These are phyloP conservation scores for Penicillium odoratum DNA, from an alignment of 495 filamentous ascomycete species.

Conservation along the genomic window DNA sequence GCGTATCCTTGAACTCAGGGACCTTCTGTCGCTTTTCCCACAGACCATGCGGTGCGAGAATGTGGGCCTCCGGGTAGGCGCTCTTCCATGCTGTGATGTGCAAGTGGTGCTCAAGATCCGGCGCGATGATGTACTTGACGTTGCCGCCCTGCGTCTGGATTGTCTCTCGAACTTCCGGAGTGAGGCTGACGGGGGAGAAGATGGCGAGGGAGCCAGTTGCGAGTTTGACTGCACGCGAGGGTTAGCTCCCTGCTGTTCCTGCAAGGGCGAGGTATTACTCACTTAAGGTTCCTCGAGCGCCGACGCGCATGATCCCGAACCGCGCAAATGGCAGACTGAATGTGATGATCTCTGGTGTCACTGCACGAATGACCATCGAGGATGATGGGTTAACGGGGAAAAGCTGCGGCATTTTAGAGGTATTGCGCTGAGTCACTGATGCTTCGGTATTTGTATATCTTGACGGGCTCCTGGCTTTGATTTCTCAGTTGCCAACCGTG, in stretches of 20 bases:
- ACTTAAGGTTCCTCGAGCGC: conserved; percentile 86
- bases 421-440: background rate
- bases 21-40: conserved; percentile 76
- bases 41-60: conserved; percentile 84
- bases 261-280: conserved; percentile 25
- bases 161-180: conserved; percentile 68
- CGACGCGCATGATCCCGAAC: conserved; percentile 77
- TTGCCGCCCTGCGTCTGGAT: conserved; percentile 65
- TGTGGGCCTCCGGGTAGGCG: conserved; percentile 72
- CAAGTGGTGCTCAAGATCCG: conserved; percentile 92
- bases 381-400: conserved; percentile 66
- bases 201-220: conserved; percentile 75
- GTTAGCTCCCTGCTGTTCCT: conserved; percentile 6
- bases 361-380: conserved; percentile 82
- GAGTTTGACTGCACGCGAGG: conserved; percentile 67
- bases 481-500: conserved; percentile 10
- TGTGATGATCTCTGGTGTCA: conserved; percentile 78
- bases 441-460: background rate
- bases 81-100: conserved; percentile 80
- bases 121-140: conserved; percentile 80
- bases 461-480: conserved; percentile 17
- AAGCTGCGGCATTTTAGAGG: conserved; percentile 37
- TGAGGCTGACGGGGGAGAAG: conserved; percentile 87
- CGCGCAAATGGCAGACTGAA: conserved; percentile 83
- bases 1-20: conserved; percentile 63